phyloP scores from a whole-genome alignment of 352 stramenopile genomes.

The Elongisporangium undulatum region DNA sequence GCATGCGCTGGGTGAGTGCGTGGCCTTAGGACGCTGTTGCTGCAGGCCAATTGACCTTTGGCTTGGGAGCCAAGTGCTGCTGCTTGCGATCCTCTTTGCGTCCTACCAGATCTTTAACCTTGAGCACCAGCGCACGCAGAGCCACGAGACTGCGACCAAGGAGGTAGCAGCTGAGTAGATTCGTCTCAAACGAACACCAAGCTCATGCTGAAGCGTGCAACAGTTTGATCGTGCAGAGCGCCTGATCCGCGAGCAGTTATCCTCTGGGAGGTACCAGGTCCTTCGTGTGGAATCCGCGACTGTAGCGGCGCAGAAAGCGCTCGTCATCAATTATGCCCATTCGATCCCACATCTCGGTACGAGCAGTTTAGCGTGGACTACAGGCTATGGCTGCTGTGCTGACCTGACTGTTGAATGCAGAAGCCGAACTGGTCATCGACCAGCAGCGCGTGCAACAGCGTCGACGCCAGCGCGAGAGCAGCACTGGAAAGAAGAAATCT shows the following conservation, averaged over 20 bases:
- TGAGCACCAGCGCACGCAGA: conserved; percentile 32
- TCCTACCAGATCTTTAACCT: conserved; percentile 58
- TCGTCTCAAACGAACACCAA: no score
- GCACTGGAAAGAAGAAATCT: conserved; percentile 2
- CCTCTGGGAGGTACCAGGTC: conserved; percentile 40
- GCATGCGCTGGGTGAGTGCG: conserved; percentile 34
- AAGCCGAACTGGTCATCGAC: conserved; percentile 50
- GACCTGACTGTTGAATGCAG: conserved; percentile 9
- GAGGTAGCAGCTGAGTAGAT: conserved; percentile 22
- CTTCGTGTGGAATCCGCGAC: conserved; percentile 22
- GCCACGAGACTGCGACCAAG: conserved; percentile 24
- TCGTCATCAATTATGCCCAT: conserved; percentile 57
- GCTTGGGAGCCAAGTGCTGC: conserved; percentile 31
- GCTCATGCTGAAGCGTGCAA: background rate
- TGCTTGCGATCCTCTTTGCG: conserved; percentile 50
- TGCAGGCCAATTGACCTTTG: background rate
- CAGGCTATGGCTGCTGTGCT: no score
- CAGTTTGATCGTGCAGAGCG: conserved; percentile 51
- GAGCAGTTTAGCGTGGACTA: background rate
- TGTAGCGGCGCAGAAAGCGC: conserved; percentile 18
- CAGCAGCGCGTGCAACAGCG: conserved; percentile 22
- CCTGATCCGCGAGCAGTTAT: conserved; percentile 36
- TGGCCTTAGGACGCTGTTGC: no score
- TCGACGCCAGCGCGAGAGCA: conserved; percentile 7
- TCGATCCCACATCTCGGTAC: conserved; percentile 52